A percentile compares a stretch with the other conserved stretches of the same genome.
Conservation (phyloP, 306 rosid genomes). For the Lathyrus tuberosus region DNA sequence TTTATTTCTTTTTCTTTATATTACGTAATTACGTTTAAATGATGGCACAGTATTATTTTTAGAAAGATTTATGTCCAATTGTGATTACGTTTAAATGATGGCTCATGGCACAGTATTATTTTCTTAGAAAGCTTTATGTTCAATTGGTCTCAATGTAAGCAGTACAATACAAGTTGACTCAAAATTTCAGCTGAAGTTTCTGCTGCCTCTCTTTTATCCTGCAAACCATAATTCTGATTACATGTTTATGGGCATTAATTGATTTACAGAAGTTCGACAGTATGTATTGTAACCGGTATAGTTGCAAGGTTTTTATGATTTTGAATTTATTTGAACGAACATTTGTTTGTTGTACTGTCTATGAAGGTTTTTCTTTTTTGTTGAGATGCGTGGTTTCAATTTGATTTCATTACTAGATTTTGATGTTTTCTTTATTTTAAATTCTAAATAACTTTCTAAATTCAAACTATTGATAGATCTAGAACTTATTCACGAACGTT, state of each 20-base stretch:
- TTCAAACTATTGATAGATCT: too few species aligned
- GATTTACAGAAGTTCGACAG: conserved; percentile 14
- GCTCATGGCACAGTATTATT: not conserved
- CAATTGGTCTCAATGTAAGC: conserved; percentile 8
- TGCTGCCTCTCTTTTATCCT: not conserved
- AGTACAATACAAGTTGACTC: not conserved
- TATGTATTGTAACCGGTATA: not conserved
- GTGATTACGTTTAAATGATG: conserved; percentile 1
- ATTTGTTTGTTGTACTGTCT: conserved; percentile 14
- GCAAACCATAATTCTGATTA: conserved; percentile 3
- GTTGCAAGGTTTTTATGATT: conserved; percentile 10
- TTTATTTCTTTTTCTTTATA: not conserved
- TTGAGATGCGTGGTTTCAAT: conserved; percentile 11
- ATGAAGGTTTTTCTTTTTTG: conserved; percentile 6
- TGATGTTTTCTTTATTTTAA: conserved; percentile 26
- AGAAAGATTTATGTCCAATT: conserved; percentile 22
- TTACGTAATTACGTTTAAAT: not conserved
- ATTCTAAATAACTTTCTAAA: too few species aligned
- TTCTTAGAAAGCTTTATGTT: conserved; percentile 17
- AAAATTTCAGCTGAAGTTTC: not conserved
- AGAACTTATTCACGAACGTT: too few species aligned
- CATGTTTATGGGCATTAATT: conserved; percentile 20
- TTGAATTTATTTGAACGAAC: not conserved
- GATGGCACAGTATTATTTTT: conserved; percentile 1
- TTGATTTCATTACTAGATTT: conserved; percentile 16